Conservation (phyloP, 2,329 filamentous ascomycete genomes). For the Aspergillus sp. region DNA sequence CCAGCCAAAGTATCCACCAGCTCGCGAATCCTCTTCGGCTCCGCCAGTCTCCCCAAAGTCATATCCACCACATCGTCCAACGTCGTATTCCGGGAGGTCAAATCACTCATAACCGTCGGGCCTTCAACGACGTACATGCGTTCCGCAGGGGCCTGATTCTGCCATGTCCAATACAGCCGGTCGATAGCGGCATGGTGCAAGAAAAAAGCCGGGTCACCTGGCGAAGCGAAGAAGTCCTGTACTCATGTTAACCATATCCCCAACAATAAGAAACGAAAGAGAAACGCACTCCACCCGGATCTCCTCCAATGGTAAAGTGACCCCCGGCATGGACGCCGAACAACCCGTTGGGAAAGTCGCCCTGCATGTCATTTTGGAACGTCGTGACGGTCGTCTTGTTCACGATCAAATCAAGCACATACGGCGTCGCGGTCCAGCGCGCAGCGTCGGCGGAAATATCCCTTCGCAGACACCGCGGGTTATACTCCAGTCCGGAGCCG, state of each 20-base stretch:
- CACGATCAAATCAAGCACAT: conserved; percentile 18
- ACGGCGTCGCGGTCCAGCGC: conserved; percentile 16
- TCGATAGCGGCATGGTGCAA: conserved; percentile 48
- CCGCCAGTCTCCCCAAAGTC: not conserved
- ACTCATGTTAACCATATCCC: not conserved
- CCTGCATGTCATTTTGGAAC: conserved; percentile 21
- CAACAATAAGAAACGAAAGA: not conserved
- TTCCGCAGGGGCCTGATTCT: conserved; percentile 29
- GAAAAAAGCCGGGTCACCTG: conserved; percentile 46
- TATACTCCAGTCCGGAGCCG: conserved; percentile 23
- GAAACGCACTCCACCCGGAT: conserved; percentile 33
- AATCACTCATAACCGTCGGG: not conserved
- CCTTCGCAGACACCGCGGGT: conserved; percentile 30
- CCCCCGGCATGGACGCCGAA: conserved; percentile 45
- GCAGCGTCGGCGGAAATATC: conserved; percentile 22
- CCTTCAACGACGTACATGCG: conserved; percentile 2
- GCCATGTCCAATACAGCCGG: conserved; percentile 49
- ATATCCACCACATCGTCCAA: not conserved
- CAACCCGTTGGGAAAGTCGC: conserved; percentile 11
- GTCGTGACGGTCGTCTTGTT: conserved; percentile 21
- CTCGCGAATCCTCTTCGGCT: not conserved
- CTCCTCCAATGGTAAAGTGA: conserved; percentile 47
- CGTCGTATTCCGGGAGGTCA: not conserved
- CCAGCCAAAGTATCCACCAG: not conserved
- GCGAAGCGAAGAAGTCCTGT: conserved; percentile 44